A percentile compares a stretch with the other conserved stretches of the same genome.
Conservation (phyloP, 2,329 filamentous ascomycete species). For the Metarhizium brunneum region DNA sequence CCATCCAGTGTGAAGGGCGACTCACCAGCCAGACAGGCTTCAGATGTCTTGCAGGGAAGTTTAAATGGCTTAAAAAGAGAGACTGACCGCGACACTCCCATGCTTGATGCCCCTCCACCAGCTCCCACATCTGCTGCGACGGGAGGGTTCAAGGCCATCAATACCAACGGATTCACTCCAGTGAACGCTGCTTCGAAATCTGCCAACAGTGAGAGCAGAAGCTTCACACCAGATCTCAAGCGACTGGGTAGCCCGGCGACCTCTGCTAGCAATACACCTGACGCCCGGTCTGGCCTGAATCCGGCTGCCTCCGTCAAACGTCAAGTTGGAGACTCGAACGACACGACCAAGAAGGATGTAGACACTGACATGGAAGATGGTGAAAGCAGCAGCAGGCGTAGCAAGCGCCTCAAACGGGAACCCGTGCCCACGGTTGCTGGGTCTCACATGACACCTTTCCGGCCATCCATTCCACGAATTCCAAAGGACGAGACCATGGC, state of each 20-base stretch:
- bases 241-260: constrained; percentile 52
- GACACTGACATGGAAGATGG: constrained; percentile 45
- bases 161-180: constrained; percentile 57
- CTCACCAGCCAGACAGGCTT: constrained; percentile 55
- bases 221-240: constrained; percentile 51
- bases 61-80: constrained; percentile 37
- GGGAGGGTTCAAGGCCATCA: constrained; percentile 24
- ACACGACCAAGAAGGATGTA: constrained; percentile 37
- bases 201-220: constrained; percentile 53
- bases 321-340: constrained; percentile 47
- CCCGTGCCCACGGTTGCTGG: constrained; percentile 79
- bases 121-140: constrained; percentile 22
- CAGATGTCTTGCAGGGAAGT: constrained; percentile 41
- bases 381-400: constrained; percentile 66
- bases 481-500: constrained; percentile 41
- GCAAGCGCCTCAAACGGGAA: constrained; percentile 84
- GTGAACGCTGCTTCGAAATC: constrained; percentile 64
- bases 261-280: constrained; percentile 56
- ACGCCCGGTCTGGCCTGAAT: constrained; percentile 46
- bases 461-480: constrained; percentile 65
- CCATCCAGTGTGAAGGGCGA: constrained; percentile 50
- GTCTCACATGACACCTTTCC: constrained; percentile 92
- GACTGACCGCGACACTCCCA: constrained; percentile 36
- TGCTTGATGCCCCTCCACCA: constrained; percentile 35
- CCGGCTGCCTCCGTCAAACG: constrained; percentile 63